Evolutionary conservation across 2,329 filamentous ascomycete species (phyloP), one percentile per base, ranked within the genome.

Genomic region (Sclerotinia glacialis): DNA sequence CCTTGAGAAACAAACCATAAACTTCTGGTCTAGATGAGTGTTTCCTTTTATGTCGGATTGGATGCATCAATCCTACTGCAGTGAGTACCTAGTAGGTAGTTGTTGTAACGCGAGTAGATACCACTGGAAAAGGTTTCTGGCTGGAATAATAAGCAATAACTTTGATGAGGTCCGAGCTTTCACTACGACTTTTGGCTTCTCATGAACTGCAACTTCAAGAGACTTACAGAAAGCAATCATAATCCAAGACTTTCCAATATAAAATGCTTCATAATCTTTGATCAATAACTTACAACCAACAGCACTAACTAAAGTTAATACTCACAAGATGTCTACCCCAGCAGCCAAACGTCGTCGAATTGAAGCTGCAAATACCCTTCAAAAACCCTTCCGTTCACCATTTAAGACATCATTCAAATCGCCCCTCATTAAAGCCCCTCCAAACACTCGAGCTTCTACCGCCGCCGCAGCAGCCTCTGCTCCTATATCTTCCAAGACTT

Each of bases 311-410:
- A 23, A 53, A 42, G 53, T 44, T n/a, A 23, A 50, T 16, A 42
- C 3, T 34, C 16, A 49, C 53, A 72, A 70, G 69, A 82, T 83
- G 81, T 79, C 79, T 67, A 81, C 80, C 59, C 83, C 82, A 66
- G 78, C 82, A 66, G 80, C 80, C 67, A 91, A 91, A 79, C 85
- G 87, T 60, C 86, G 88, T 68, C 85, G 86, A 70, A 79, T 89
- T 69, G 82, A 88, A 67, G 79, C 83, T 54, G 82, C 85, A 49
- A 78, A 82, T n/a, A 83, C 83, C 8, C 83, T 91, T 58, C 83
- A 83, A 69, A 89, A 88, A 74, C 89, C 89, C 0, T 92, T 92
- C 79, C 87, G 88, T 71, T 91, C 89, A 55, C 89, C 89, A 18
- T 83, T 89, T 68, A 84, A 83, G 71, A 82, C 80, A 47, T 79